Evolutionary conservation across 495 filamentous ascomycete genomes (phyloP), one percentile per base, ranked within the genome.

Genomic region (Aspergillus ellipticus): DNA sequence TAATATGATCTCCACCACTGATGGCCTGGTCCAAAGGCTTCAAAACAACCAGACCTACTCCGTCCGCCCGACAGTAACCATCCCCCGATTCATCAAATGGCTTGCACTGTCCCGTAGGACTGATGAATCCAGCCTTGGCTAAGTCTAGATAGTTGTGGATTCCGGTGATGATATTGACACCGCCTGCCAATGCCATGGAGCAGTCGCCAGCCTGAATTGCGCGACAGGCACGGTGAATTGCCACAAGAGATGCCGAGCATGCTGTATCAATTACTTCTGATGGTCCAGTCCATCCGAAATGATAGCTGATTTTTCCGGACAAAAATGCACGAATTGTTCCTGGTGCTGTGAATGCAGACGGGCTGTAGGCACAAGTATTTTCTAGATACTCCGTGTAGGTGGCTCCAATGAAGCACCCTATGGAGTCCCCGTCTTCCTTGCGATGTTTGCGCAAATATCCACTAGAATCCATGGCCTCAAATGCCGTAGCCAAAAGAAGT

Each of bases 21-120:
- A 84, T 42, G 0, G 86, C 87, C 61, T 81, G 76, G 6, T 79
- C 71, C 0, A 88, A 72, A 1, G 74, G 71, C 68, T 88, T 88
- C n/a, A 89, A 69, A 7, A 87, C 67, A 16, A 90, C 75, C 6
- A 82, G 76, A 0, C 79, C 87, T 17, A 75, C 80, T 19, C 76
- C 80, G 50, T 90, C 87, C 2, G 77, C 82, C 45, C 87, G 79
- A 63, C 84, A 87, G 64, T 89, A 90, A 0, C 87, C 87, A 59
- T 86, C 79, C 7, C 85, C 85, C 22, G 71, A 71, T 47, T 79
- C 75, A 61, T 88, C 85, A 55, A 88, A 89, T 0, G 86, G 75
- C 31, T 86, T 85, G 60, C 85, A 89, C 0, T 51, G 11, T 0
- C 72, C 71, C 0, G 65, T 70, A 0, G 62, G 55, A 37, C 53